Conservation (phyloP, 2,329 filamentous ascomycete species). For the Neonectria punicea region DNA sequence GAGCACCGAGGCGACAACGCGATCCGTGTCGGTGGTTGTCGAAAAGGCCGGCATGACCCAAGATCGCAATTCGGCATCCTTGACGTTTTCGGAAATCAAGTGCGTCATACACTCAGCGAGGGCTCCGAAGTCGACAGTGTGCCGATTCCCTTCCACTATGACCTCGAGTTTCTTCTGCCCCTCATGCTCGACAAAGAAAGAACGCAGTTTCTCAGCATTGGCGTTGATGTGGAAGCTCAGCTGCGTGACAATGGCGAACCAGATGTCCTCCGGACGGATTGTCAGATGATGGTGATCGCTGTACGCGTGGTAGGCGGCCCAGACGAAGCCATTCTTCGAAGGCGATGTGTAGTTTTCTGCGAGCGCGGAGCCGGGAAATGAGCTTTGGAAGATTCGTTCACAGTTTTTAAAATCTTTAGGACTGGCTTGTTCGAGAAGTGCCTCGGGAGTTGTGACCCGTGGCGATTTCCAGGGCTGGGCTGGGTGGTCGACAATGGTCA, state of each 20-base stretch:
- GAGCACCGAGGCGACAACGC: constrained; percentile 53
- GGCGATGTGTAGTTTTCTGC: constrained; percentile 5
- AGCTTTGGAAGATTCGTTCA: constrained; percentile 4
- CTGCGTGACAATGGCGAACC: constrained; percentile 62
- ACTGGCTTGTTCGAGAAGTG: neutral
- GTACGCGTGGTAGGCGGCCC: constrained; percentile 53
- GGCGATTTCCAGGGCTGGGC: neutral
- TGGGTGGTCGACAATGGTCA: constrained; percentile 2
- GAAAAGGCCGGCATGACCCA: constrained; percentile 64
- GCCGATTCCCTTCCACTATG: neutral
- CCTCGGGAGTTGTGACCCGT: neutral
- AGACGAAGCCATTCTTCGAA: constrained; percentile 52
- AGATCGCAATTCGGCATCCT: constrained; percentile 51
- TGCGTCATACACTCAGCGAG: constrained; percentile 51
- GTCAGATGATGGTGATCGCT: constrained; percentile 56
- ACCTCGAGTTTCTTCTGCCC: constrained; percentile 40
- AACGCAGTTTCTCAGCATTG: constrained; percentile 56
- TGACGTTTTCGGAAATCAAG: constrained; percentile 53
- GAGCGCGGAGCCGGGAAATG: neutral
- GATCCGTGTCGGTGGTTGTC: constrained; percentile 59
- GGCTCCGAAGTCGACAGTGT: constrained; percentile 31
- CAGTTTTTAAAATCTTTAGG: neutral
- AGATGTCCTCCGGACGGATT: constrained; percentile 64
- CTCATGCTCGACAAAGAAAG: constrained; percentile 54
- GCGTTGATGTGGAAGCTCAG: constrained; percentile 58